phyloP scores from a whole-genome alignment of 2,329 filamentous ascomycete genomes.

The Arachnomyces sp. region DNA sequence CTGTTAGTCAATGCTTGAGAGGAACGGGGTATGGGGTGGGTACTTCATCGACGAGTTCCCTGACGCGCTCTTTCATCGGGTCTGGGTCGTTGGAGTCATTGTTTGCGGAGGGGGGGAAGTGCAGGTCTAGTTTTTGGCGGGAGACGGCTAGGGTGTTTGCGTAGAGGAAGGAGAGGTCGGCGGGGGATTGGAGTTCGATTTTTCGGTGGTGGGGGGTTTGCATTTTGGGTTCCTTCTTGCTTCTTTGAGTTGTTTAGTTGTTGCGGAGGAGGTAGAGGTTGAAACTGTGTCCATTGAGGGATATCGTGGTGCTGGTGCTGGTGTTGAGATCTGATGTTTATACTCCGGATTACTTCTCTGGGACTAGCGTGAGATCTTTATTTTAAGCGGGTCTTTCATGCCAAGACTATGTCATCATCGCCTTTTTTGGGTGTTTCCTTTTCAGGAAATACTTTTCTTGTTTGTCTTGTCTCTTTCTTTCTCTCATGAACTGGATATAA shows the following conservation, averaged over 20 bases:
- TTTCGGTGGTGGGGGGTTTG: constrained; percentile 38
- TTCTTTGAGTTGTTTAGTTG: constrained; percentile 1
- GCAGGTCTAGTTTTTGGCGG: constrained; percentile 41
- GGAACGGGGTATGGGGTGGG: background rate
- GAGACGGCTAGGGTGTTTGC: constrained; percentile 38
- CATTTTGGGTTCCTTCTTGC: constrained; percentile 14
- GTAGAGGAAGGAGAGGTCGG: constrained; percentile 43
- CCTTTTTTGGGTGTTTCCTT: background rate
- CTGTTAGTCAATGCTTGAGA: background rate
- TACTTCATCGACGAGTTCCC: constrained; percentile 36
- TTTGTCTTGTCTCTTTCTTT: constrained; percentile 3
- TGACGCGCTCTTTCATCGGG: constrained; percentile 37
- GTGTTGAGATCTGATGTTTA: no score
- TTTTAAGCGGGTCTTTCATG: no score
- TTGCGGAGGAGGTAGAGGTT: constrained; percentile 5
- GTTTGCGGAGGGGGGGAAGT: constrained; percentile 39
- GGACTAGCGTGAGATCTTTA: constrained; percentile 1
- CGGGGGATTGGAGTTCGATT: constrained; percentile 44
- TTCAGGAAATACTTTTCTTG: background rate
- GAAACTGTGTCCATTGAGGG: constrained; percentile 12
- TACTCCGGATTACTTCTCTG: background rate
- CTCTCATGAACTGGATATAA: constrained; percentile 1
- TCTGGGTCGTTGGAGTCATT: constrained; percentile 27
- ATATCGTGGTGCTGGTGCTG: constrained; percentile 15
- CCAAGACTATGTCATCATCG: constrained; percentile 20